Conservation (phyloP, 2,329 filamentous ascomycete genomes). For the Botrytis tulipae region DNA sequence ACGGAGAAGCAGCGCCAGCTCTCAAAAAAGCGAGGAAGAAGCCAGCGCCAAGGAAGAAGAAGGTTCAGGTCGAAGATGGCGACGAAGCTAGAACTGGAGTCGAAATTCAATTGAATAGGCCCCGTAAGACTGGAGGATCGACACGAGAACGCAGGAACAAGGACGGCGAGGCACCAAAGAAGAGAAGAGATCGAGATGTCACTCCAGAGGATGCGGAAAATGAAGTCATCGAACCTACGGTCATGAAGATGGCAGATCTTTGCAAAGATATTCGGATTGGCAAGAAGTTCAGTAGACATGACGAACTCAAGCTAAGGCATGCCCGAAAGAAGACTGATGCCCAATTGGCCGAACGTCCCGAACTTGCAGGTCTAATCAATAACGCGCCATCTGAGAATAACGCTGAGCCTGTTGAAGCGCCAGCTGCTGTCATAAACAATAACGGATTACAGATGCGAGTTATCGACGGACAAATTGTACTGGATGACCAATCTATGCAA, state of each 20-base stretch:
- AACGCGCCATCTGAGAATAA: conserved; percentile 9
- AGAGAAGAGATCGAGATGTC: conserved; percentile 31
- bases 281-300: conserved; percentile 71
- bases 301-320: conserved; percentile 68
- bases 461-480: conserved; percentile 61
- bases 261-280: conserved; percentile 69
- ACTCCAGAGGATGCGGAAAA: conserved; percentile 65
- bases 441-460: conserved; percentile 31
- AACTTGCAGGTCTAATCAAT: conserved; percentile 25
- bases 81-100: conserved; percentile 30
- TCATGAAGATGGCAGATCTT: conserved; percentile 70
- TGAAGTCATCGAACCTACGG: conserved; percentile 61
- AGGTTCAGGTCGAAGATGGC: conserved; percentile 28
- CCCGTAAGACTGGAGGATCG: conserved; percentile 24
- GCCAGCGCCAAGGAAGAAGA: conserved; percentile 27
- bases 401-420: conserved; percentile 14
- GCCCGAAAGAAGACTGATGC: conserved; percentile 43
- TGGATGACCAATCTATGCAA: conserved; percentile 65
- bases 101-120: conserved; percentile 30
- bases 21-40: conserved; percentile 18
- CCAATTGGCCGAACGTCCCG: conserved; percentile 33
- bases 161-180: conserved; percentile 36
- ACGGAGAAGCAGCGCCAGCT: background rate
- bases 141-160: conserved; percentile 38
- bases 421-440: conserved; percentile 12